These are phyloP conservation scores for Scorias spongiosa DNA, from an alignment of 2,329 filamentous ascomycete genomes.

Conservation along the genomic window DNA sequence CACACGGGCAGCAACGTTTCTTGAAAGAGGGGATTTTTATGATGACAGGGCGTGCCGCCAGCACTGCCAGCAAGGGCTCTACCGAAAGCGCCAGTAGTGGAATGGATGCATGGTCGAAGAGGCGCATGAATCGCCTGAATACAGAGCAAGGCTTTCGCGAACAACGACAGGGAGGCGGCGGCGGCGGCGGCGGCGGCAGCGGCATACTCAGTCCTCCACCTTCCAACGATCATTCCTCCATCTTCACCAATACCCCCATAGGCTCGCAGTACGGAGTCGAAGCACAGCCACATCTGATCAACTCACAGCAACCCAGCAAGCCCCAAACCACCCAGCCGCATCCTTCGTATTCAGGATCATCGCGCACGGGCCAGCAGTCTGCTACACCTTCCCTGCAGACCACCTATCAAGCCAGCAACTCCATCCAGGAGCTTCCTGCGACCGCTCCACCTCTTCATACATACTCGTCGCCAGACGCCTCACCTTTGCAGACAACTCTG, in stretches of 20 bases:
- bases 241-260: constrained; percentile 5
- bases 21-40: neutral
- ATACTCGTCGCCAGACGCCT: constrained; percentile 12
- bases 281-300: constrained; percentile 14
- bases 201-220: constrained; percentile 10
- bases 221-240: constrained; percentile 6
- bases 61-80: neutral
- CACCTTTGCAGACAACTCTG: constrained; percentile 3
- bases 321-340: neutral
- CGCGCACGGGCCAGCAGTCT: neutral
- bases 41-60: neutral
- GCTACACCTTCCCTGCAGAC: neutral
- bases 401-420: neutral
- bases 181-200: constrained; percentile 10
- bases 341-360: neutral
- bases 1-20: constrained; percentile 5
- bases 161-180: constrained; percentile 16
- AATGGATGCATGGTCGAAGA: constrained; percentile 15
- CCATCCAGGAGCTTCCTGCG: neutral
- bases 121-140: constrained; percentile 23
- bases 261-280: constrained; percentile 4
- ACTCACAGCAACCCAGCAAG: constrained; percentile 4
- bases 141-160: constrained; percentile 25
- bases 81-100: neutral
- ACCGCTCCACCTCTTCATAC: neutral